phyloP scores from a whole-genome alignment of 2,329 filamentous ascomycete species.

The Nemania sp. region DNA sequence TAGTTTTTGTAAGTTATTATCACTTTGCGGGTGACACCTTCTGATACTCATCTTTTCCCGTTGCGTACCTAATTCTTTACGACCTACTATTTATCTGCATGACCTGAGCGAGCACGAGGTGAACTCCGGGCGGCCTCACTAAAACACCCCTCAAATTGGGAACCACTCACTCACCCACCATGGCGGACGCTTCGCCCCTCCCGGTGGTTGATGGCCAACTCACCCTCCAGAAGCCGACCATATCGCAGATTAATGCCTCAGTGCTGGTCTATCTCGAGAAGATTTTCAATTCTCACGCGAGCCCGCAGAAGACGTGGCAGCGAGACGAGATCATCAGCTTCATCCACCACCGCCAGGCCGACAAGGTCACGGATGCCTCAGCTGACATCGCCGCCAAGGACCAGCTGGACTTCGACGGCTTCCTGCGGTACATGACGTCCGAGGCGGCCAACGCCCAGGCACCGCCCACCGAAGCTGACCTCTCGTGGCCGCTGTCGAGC shows the following conservation, averaged over 20 bases:
- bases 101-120: too few relatives aligned
- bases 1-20: too few relatives aligned
- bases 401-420: constrained; percentile 52
- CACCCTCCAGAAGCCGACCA: constrained; percentile 46
- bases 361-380: constrained; percentile 39
- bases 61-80: too few relatives aligned
- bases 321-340: constrained; percentile 52
- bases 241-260: constrained; percentile 48
- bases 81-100: too few relatives aligned
- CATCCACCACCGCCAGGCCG: constrained; percentile 51
- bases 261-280: constrained; percentile 50
- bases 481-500: constrained; percentile 80
- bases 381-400: constrained; percentile 41
- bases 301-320: constrained; percentile 49
- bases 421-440: constrained; percentile 62
- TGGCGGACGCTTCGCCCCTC: constrained; percentile 41
- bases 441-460: constrained; percentile 49
- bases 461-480: constrained; percentile 50
- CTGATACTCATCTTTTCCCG: too few relatives aligned
- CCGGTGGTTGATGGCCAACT: constrained; percentile 55
- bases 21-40: too few relatives aligned
- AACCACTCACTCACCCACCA: constrained; percentile 7
- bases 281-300: constrained; percentile 52
- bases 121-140: background rate
- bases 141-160: background rate